Base-by-base conservation (phyloP, 2,329 filamentous ascomycete genomes). In the Diaporthe amygdali region DNA sequence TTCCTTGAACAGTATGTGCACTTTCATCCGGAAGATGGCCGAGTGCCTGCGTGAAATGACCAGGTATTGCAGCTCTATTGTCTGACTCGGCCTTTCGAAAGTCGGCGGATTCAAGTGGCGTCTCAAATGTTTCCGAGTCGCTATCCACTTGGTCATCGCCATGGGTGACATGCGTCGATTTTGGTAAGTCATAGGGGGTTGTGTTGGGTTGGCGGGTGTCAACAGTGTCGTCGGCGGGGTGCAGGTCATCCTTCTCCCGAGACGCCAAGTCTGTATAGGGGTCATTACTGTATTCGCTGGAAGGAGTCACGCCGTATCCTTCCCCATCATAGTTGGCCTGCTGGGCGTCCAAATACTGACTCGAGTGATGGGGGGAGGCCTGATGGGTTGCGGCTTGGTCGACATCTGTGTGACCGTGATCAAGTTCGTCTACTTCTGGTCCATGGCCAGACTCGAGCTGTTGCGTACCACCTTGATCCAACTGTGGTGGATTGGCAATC, bases 1-100 rank as follows among this genome's bases (percentile, higher is more conserved):
- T 75, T 8, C 81, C 81, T 10, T 80, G 74, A 8, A 81, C 79
- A 0, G 80, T 82, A n/a, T 80, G 70, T 27, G 67, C 78, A 10
- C 74, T 74, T n/a, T 73, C 73, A 27, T 72, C 8, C 54, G 75
- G 59, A 68, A 72, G 44, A 52, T 74, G 30, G 34, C 72, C 41
- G 3, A 66, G 39, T 44, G 61, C 27, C 17, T 41, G 37, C 5
- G 70, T 61, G 14, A 56, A 66, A 15, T 66, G 55, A 15, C 52
- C 52, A 30, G 59, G 22, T 25, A 30, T 32, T 12, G 39, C 49
- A 51, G 59, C 47, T 51, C 32, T 41, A 59, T 49, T 20, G 15
- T 51, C n/a, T 32, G 32, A 14, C 4, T 44, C 55, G 10, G n/a
- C 46, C 47, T 69, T 37, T 9, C 12, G 37, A 52, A 47, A 37